Evolutionary conservation across 2,329 filamentous ascomycete genomes (phyloP), one percentile per base, ranked within the genome.

Genomic region (Pseudogymnoascus sp.): DNA sequence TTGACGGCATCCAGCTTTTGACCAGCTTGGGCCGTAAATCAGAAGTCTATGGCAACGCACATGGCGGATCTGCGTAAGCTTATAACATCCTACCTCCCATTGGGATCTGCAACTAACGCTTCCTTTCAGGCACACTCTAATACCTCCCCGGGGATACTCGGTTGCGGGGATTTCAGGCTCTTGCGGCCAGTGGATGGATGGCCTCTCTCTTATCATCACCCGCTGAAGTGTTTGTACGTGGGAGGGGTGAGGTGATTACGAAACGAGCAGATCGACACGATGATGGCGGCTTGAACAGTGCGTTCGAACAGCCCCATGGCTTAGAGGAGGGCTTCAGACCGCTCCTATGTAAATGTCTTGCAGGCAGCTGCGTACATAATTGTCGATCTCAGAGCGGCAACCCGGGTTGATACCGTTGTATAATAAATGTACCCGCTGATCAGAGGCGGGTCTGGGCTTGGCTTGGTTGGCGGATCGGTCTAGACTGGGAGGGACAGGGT

Each of bases 21-120:
- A 97, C 94, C 1, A 97, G 87, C 69, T 77, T 90, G 64, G 92
- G 92, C n/a, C 84, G 92, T 69, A 89, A 87, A 73, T 97, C 93
- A 35, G 85, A 87, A 61, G 77, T 95, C 64, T 97, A 87, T 79
- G 94, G 94, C 63, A 94, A 96, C 68, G 75, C 86, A 9, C 79
- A 80, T 66, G 91, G 91, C 61, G 92, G 92, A 66, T 88, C 88
- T 71, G 85, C 86, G 92, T 97, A 84, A 75, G 91, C 85, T 48
- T 27, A 33, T 27, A 27, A 7, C n/a, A 3, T n/a, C 6, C 40
- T 27, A 27, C 13, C 39, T 60, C 8, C 3, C 7, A 52, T 59
- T 61, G 27, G 48, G 15, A n/a, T 52, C 15, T 10, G 36, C 42
- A 31, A 2, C 29, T 15, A 31, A 29, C 25, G 62, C 67, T 72